Evolutionary conservation across 1,284 basidiomycete genomes (phyloP), one percentile per base, ranked within the genome.

Genomic region (Malassezia sp.): DNA sequence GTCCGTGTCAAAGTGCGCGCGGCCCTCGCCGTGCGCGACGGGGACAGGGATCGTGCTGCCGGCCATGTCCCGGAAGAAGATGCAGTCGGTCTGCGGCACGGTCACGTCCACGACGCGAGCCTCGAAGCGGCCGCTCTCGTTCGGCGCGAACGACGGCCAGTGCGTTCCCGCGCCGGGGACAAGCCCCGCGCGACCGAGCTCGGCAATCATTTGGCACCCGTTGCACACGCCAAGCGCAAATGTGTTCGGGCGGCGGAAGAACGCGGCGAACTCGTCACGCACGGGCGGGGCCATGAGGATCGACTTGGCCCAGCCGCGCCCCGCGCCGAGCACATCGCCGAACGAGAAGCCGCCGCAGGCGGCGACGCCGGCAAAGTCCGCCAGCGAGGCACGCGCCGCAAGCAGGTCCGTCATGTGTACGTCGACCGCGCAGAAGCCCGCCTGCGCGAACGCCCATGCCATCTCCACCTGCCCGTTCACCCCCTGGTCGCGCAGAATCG

Each of bases 341-440:
- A 95, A 99, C 10, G 90, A 95, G 77, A 99, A 99, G 5, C 91
- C 91, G 49, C 91, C 91, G 64, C 90, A 96, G 0, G 91, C 91
- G 2, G 85, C 91, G 43, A 97, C 71, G 46, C 93, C 93, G 28
- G 79, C 77, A 76, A 96, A 96, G 37, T 73, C 71, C 5, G 71
- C 53, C 17, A 99, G 77, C 32, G 75, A 76, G 37, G 82, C 73
- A 11, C 69, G 67, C 37, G 86, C 85, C 27, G 75, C 75, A 60
- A 97, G 80, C 67, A 99, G 80, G 71, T 99, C 91, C 15, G 87
- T 85, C 91, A 96, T 97, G 74, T 97, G 91, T 3, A 97, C 85
- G 67, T 99, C 93, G 48, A 96, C 75, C 4, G 89, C 82, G 53
- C 85, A 82, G 71, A 97, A 97, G 6, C 93, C 93, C 14, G 90